Evolutionary conservation across 352 stramenopile species (phyloP).

Genomic region (Globisporangium orthogonon): DNA sequence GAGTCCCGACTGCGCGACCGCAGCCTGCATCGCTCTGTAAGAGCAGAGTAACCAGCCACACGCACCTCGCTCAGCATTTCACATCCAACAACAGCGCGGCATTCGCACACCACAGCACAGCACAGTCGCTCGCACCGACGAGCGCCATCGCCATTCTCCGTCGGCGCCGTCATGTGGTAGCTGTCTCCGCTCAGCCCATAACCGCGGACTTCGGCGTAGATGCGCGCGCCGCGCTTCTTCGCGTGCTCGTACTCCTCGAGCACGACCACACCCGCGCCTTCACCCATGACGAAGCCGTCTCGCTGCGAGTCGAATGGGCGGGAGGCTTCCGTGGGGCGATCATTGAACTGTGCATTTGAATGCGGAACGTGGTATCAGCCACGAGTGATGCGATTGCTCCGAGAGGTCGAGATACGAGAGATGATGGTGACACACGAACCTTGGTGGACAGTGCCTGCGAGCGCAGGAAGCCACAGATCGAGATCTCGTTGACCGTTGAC

Average conservation of each 20-base stretch:
- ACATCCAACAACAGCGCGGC: slow-evolving; percentile 25
- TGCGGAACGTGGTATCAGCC: background rate
- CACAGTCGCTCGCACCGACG: slow-evolving; percentile 19
- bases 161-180: slow-evolving; percentile 88
- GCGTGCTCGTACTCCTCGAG: slow-evolving; percentile 90
- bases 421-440: slow-evolving; percentile 17
- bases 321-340: slow-evolving; percentile 83
- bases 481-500: slow-evolving; percentile 91
- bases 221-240: slow-evolving; percentile 86
- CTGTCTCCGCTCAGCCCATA: slow-evolving; percentile 96
- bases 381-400: background rate
- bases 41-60: background rate
- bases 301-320: slow-evolving; percentile 94
- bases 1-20: slow-evolving; percentile 76
- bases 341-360: slow-evolving; percentile 82
- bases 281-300: slow-evolving; percentile 97
- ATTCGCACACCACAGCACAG: background rate
- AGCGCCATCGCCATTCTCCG: slow-evolving; percentile 62
- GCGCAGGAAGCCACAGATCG: slow-evolving; percentile 92
- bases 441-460: slow-evolving; percentile 93
- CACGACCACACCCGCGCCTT: slow-evolving; percentile 66
- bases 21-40: slow-evolving; percentile 88
- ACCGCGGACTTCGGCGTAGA: slow-evolving; percentile 93
- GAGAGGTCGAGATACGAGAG: too few species aligned
- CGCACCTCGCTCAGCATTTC: background rate